Evolutionary conservation across 208 protist species (phyloP).

Genomic region (Balamuthia mandrillaris): DNA sequence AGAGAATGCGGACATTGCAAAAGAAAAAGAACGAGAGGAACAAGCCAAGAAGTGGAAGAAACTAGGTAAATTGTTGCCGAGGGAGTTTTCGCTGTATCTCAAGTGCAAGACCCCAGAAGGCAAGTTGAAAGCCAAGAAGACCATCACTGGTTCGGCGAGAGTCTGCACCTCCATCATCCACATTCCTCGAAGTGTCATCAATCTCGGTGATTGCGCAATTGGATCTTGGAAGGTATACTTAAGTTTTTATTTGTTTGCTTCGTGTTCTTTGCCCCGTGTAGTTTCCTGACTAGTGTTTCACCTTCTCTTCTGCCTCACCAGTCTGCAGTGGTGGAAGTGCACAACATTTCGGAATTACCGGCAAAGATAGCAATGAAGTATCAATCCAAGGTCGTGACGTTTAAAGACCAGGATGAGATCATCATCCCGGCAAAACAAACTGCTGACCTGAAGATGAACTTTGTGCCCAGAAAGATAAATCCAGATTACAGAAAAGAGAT

Average conservation of each 20-base stretch:
- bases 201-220: slow-evolving; percentile 59
- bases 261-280: neutral
- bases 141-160: slow-evolving; percentile 24
- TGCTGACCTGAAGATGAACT: slow-evolving; percentile 40
- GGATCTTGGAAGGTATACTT: slow-evolving; percentile 1
- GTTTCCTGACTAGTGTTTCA: too few relatives aligned
- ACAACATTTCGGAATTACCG: slow-evolving; percentile 57
- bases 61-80: neutral
- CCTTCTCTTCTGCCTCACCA: neutral
- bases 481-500: slow-evolving; percentile 60
- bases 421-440: slow-evolving; percentile 36
- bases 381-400: slow-evolving; percentile 55
- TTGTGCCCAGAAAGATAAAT: slow-evolving; percentile 62
- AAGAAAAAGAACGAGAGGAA: too few relatives aligned
- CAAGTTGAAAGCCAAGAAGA: slow-evolving; percentile 32
- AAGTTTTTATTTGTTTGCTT: neutral
- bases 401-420: neutral
- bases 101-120: neutral
- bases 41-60: too few relatives aligned
- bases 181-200: slow-evolving; percentile 37
- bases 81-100: neutral
- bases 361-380: slow-evolving; percentile 36
- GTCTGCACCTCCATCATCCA: slow-evolving; percentile 49
- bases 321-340: neutral
- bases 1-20: too few relatives aligned